A percentile compares a stretch with the other conserved stretches of the same genome.
These are phyloP conservation scores for Zalaria obscura DNA, from an alignment of 2,329 filamentous ascomycete species.

Conservation along the genomic window DNA sequence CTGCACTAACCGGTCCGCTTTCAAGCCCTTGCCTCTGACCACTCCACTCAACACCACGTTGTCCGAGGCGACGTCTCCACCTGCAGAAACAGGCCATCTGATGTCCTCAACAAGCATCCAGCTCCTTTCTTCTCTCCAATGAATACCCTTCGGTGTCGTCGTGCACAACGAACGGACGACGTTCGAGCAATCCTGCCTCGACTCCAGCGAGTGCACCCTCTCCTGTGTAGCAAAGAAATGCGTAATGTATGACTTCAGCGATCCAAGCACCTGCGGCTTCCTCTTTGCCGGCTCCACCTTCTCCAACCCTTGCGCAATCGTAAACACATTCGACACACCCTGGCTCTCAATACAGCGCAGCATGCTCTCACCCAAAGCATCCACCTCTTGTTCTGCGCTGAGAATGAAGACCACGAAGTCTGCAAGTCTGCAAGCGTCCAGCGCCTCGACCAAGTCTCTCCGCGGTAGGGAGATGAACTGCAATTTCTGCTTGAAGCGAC, in stretches of 20 bases:
- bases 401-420: constrained; percentile 85
- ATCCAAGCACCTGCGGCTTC: constrained; percentile 59
- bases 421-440: constrained; percentile 77
- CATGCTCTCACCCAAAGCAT: constrained; percentile 70
- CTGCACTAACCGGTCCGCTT: constrained; percentile 80
- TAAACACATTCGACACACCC: constrained; percentile 84
- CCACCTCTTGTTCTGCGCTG: constrained; percentile 70
- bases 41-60: constrained; percentile 54
- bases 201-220: constrained; percentile 80
- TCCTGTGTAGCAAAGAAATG: constrained; percentile 91
- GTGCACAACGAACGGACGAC: constrained; percentile 83
- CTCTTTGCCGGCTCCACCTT: constrained; percentile 68
- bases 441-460: constrained; percentile 58
- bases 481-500: constrained; percentile 88
- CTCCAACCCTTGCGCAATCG: constrained; percentile 59
- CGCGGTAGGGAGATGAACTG: constrained; percentile 67
- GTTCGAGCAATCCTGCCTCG: constrained; percentile 79
- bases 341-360: constrained; percentile 82
- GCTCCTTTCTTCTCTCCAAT: constrained; percentile 87
- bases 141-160: constrained; percentile 81
- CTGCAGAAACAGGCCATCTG: constrained; percentile 43
- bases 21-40: constrained; percentile 72
- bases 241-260: constrained; percentile 80
- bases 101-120: constrained; percentile 89
- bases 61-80: constrained; percentile 30